Evolutionary conservation across 2,329 filamentous ascomycete species (phyloP).

Genomic region (Zasmidium citrigriseum): DNA sequence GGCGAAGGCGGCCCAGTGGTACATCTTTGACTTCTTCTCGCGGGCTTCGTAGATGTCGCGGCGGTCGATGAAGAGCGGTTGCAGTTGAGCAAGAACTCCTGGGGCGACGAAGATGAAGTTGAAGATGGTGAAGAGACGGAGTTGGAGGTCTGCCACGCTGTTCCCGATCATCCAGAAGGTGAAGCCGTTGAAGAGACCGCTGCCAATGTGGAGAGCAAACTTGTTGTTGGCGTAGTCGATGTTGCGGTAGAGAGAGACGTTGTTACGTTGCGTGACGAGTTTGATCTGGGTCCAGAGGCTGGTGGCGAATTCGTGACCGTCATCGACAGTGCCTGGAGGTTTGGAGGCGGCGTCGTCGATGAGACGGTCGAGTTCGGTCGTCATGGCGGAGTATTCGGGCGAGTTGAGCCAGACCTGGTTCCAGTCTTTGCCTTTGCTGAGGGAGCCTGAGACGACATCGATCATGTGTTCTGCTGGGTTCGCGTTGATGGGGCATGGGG

Average conservation of each 20-base stretch:
- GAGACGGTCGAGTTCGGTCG: constrained; percentile 44
- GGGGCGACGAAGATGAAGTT: constrained; percentile 40
- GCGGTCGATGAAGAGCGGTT: constrained; percentile 61
- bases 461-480: constrained; percentile 60
- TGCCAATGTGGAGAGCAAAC: constrained; percentile 56
- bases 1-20: constrained; percentile 74
- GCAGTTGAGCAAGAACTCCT: constrained; percentile 58
- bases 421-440: constrained; percentile 46
- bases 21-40: constrained; percentile 66
- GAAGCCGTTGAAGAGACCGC: constrained; percentile 51
- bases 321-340: constrained; percentile 39
- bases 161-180: constrained; percentile 49
- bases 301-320: constrained; percentile 49
- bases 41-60: constrained; percentile 61
- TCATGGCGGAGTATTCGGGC: constrained; percentile 38
- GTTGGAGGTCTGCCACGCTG: constrained; percentile 39
- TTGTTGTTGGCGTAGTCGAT: constrained; percentile 68
- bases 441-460: constrained; percentile 47
- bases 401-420: constrained; percentile 48
- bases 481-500: constrained; percentile 50
- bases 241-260: constrained; percentile 64
- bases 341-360: constrained; percentile 38
- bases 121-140: constrained; percentile 36
- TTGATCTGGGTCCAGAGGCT: constrained; percentile 43
- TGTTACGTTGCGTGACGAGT: constrained; percentile 50